These are phyloP conservation scores for Carallia brachiata DNA, from an alignment of 345 rosid genomes.

Conservation along the genomic window DNA sequence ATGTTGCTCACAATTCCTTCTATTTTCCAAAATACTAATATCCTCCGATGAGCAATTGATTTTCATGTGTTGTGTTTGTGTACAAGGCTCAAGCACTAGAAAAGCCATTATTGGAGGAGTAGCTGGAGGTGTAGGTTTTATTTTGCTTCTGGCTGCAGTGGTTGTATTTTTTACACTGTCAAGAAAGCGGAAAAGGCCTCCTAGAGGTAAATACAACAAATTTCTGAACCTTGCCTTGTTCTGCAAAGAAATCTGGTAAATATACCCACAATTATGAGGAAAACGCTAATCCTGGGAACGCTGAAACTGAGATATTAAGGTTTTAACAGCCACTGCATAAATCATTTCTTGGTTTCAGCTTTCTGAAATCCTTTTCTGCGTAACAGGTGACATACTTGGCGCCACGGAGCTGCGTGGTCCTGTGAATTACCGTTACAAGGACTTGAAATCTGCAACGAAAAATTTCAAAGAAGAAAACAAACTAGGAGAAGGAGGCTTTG, in stretches of 20 bases:
- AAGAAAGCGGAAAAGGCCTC: slow-evolving; percentile 20
- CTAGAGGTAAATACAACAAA: slow-evolving; percentile 23
- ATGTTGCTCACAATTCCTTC: neutral
- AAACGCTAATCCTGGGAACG: too few species aligned
- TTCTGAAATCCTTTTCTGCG: neutral
- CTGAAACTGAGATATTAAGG: too few species aligned
- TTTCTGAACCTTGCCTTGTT: too few species aligned
- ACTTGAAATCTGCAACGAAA: slow-evolving; percentile 39
- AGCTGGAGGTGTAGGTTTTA: slow-evolving; percentile 35
- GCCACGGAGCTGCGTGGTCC: slow-evolving; percentile 52
- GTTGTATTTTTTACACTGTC: slow-evolving; percentile 32
- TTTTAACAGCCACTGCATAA: too few species aligned
- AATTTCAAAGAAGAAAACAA: slow-evolving; percentile 43
- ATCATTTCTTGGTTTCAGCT: too few species aligned
- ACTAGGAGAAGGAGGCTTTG: slow-evolving; percentile 55
- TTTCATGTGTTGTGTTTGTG: neutral
- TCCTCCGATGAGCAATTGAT: neutral
- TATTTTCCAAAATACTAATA: neutral
- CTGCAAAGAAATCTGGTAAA: too few species aligned
- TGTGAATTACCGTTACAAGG: slow-evolving; percentile 33
- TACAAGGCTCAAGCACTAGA: slow-evolving; percentile 31
- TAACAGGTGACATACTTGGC: slow-evolving; percentile 35
- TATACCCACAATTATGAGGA: too few species aligned
- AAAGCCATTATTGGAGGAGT: slow-evolving; percentile 35
- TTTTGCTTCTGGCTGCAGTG: slow-evolving; percentile 21